phyloP scores from a whole-genome alignment of 129 eudicot genomes.

The Centella asiatica region DNA sequence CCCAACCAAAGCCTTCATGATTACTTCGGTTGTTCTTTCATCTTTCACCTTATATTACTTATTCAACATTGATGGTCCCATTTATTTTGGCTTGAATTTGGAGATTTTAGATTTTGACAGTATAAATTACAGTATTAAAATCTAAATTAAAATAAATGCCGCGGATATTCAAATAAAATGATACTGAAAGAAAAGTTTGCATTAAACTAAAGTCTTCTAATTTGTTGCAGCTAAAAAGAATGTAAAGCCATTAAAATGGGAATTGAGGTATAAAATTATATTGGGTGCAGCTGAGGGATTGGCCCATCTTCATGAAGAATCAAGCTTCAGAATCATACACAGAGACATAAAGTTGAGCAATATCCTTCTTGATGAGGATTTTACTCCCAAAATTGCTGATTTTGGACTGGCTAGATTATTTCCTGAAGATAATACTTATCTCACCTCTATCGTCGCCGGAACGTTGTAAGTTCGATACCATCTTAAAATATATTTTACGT shows the following conservation, averaged over 20 bases:
- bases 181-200: too few relatives aligned
- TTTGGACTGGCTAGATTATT: slow-evolving; percentile 40
- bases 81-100: too few relatives aligned
- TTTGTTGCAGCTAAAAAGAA: slow-evolving; percentile 21
- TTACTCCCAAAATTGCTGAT: slow-evolving; percentile 38
- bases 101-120: too few relatives aligned
- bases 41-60: background rate
- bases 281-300: slow-evolving; percentile 45
- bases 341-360: slow-evolving; percentile 46
- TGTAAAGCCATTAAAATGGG: slow-evolving; percentile 24
- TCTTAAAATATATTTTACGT: background rate
- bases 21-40: slow-evolving; percentile 24
- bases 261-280: slow-evolving; percentile 23
- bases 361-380: slow-evolving; percentile 29
- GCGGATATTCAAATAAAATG: too few relatives aligned
- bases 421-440: slow-evolving; percentile 34
- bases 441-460: slow-evolving; percentile 42
- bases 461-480: slow-evolving; percentile 33
- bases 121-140: too few relatives aligned
- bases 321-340: slow-evolving; percentile 31
- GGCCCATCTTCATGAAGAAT: slow-evolving; percentile 35
- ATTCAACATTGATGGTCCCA: too few relatives aligned
- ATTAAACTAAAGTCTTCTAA: background rate
- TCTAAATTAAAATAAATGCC: too few relatives aligned
- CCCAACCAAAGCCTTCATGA: slow-evolving; percentile 36